A percentile compares a stretch with the other conserved stretches of the same genome.
Conservation (phyloP, 202 grass and related monocot species). For the Panicum virgatum region DNA sequence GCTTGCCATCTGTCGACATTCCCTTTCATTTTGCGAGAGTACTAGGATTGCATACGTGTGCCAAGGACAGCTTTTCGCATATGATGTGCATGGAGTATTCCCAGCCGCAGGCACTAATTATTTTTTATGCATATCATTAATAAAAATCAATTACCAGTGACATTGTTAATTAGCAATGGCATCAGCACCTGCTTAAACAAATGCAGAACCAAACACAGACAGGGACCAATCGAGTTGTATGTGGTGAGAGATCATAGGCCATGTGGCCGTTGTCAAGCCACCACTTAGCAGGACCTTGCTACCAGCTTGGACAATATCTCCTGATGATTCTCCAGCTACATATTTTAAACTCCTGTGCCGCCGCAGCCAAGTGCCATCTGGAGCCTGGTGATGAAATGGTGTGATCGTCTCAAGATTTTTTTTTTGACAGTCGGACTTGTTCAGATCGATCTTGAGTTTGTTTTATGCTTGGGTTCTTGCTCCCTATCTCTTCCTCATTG, state of each 20-base stretch:
- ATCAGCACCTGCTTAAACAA: slow-evolving; percentile 26
- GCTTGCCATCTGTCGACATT: slow-evolving; percentile 26
- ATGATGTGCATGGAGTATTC: slow-evolving; percentile 39
- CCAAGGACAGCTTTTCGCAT: background rate
- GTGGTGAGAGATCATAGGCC: slow-evolving; percentile 38
- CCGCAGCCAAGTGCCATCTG: slow-evolving; percentile 32
- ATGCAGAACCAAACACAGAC: slow-evolving; percentile 19
- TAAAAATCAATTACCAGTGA: slow-evolving; percentile 26
- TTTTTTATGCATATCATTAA: slow-evolving; percentile 20
- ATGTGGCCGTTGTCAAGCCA: slow-evolving; percentile 50
- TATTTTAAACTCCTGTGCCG: slow-evolving; percentile 36
- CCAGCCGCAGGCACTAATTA: slow-evolving; percentile 8
- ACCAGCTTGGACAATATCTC: slow-evolving; percentile 41
- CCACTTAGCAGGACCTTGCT: slow-evolving; percentile 23
- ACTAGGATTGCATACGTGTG: slow-evolving; percentile 41
- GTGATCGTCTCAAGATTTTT: background rate
- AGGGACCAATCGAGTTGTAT: slow-evolving; percentile 25
- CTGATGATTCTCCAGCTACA: slow-evolving; percentile 40
- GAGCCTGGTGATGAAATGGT: background rate
- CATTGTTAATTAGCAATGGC: slow-evolving; percentile 42
- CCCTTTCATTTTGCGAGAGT: background rate
- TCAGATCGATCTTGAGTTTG: slow-evolving; percentile 43
- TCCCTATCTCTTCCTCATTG: slow-evolving; percentile 25
- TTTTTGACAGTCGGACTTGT: slow-evolving; percentile 39
- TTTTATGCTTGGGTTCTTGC: slow-evolving; percentile 50